Conservation (phyloP, 2,329 filamentous ascomycete genomes). For the Bipolaris victoriae region DNA sequence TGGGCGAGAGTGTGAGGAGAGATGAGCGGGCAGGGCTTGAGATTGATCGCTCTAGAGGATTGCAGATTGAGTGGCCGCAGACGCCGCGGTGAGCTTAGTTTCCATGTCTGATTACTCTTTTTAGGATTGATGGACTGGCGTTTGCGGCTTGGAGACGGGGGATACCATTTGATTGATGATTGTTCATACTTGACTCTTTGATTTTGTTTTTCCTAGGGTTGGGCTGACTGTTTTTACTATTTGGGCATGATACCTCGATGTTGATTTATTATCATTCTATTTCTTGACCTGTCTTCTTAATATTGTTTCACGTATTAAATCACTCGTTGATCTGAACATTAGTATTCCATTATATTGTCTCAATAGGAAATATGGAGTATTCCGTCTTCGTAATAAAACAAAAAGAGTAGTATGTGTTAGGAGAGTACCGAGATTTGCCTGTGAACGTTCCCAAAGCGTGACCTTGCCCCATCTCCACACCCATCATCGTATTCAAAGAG, state of each 20-base stretch:
- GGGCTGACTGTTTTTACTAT: not conserved
- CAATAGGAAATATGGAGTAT: not conserved
- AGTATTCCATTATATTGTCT: not conserved
- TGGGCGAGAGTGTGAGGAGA: conserved; percentile 41
- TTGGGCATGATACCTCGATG: conserved; percentile 4
- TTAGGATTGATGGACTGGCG: not conserved
- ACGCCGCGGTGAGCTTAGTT: conserved; percentile 4
- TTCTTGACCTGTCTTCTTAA: not conserved
- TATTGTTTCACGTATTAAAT: not conserved
- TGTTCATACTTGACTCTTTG: no score
- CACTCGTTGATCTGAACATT: not conserved
- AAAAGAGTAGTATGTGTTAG: not conserved
- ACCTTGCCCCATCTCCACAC: no score
- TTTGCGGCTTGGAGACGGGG: not conserved
- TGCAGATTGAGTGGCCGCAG: conserved; percentile 26
- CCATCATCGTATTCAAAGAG: not conserved
- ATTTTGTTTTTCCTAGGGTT: not conserved
- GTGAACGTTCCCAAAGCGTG: not conserved
- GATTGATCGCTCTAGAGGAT: conserved; percentile 25
- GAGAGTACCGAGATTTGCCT: not conserved
- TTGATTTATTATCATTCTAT: not conserved
- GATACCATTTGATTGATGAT: not conserved
- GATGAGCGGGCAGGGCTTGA: conserved; percentile 43
- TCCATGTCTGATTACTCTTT: not conserved
- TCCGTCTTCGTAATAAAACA: not conserved